These are phyloP conservation scores for Russula lepida DNA, from an alignment of 768 basidiomycete genomes.

Conservation along the genomic window DNA sequence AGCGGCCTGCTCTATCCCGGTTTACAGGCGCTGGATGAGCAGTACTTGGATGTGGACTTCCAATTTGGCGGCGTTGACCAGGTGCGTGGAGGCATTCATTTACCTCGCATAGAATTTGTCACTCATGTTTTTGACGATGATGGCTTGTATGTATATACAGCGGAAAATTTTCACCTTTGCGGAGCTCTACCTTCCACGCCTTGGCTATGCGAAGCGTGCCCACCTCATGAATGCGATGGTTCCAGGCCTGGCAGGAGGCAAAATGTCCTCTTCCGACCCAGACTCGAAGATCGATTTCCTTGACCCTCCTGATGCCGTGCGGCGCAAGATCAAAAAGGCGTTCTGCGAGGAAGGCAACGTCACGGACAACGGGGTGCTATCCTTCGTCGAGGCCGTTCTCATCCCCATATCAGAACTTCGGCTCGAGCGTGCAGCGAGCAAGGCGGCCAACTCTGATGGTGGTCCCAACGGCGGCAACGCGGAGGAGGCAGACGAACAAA, in stretches of 20 bases:
- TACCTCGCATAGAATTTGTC: neutral
- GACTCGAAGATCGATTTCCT: slow-evolving; percentile 98
- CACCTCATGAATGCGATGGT: slow-evolving; percentile 99
- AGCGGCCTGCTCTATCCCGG: slow-evolving; percentile 94
- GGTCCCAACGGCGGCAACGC: slow-evolving; percentile 40
- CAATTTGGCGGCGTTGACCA: slow-evolving; percentile 98
- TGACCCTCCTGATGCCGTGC: slow-evolving; percentile 73
- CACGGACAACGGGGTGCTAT: slow-evolving; percentile 78
- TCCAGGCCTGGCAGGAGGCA: slow-evolving; percentile 86
- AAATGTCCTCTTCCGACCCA: slow-evolving; percentile 98
- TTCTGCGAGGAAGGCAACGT: slow-evolving; percentile 92
- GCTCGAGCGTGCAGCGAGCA: slow-evolving; percentile 33
- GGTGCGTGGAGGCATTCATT: slow-evolving; percentile 38
- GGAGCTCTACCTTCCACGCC: slow-evolving; percentile 85
- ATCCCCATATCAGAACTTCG: slow-evolving; percentile 79
- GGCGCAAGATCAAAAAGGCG: slow-evolving; percentile 84
- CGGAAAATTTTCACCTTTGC: slow-evolving; percentile 99
- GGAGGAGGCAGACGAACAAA: slow-evolving; percentile 36
- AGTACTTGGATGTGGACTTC: slow-evolving; percentile 93
- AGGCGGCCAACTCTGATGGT: slow-evolving; percentile 34
- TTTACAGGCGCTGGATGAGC: slow-evolving; percentile 92
- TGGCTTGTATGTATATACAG: slow-evolving; percentile 33
- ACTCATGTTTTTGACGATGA: neutral
- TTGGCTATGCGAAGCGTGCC: slow-evolving; percentile 90
- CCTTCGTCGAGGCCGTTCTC: slow-evolving; percentile 75